Evolutionary conservation across 768 basidiomycete species (phyloP), one percentile per base, ranked within the genome.

Genomic region (Serendipita sp.): DNA sequence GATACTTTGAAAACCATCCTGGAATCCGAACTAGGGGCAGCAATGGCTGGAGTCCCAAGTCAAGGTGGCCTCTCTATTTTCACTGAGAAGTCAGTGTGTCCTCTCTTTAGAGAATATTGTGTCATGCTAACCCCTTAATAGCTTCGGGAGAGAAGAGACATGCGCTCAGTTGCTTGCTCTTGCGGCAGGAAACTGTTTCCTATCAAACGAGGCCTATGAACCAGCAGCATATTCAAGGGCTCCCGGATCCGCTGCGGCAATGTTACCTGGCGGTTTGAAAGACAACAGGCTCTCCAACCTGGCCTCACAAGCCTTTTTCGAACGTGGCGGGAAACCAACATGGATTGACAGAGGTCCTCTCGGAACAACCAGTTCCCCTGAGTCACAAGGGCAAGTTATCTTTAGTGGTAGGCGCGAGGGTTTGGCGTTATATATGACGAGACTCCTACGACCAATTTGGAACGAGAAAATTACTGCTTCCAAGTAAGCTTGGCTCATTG

Each of bases 331-430:
- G 18, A 60, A 60, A 16, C 58, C 66, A 16, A 64, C 60, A 65
- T 33, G 34, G 64, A 40, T 65, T 62, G 33, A 65, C 44, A 13
- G 23, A 15, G 36, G 53, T 5, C 40, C 64, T 45, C 18, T 65
- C 83, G 85, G 81, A 44, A 86, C 87, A 67, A 55, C 63, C 27
- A 65, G 64, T 43, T 18, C 36, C 48, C n/a, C 48, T 10, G 63
- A 43, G n/a, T 48, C 45, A 5, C 36, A 62, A 27, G 52, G 62
- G 52, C n/a, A 80, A 52, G 83, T 86, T 2, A 81, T 83, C 63
- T 96, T 88, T 73, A 92, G 90, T 67, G 88, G 92, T 34, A 80
- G 92, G 64, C 81, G 92, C 65, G 91, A 96, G 75, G 94, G 91
- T 1, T 79, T 98, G 55, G 86, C 86, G 0, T 73, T 95, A 33